Evolutionary conservation across 345 rosid genomes (phyloP).

Genomic region (Geranium rotundifolium): DNA sequence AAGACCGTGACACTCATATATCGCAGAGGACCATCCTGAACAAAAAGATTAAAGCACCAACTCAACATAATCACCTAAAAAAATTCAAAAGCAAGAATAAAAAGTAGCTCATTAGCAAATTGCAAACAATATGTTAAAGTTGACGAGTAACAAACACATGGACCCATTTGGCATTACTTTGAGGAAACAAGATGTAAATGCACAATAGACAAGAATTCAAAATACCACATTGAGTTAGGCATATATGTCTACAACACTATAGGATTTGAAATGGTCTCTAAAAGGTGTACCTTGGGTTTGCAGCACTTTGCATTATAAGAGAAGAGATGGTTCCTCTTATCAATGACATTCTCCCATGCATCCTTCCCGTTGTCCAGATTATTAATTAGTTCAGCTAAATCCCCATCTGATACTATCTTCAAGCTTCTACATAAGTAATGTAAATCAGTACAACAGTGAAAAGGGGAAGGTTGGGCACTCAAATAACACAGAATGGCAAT

Average conservation of each 20-base stretch:
- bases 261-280: too few relatives aligned
- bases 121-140: not conserved
- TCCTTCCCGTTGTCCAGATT: not conserved
- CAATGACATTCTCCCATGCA: not conserved
- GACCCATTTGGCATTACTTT: not conserved
- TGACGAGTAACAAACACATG: too few relatives aligned
- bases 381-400: too few relatives aligned
- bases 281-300: not conserved
- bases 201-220: not conserved
- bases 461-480: not conserved
- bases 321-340: not conserved
- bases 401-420: not conserved
- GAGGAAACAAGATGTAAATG: not conserved
- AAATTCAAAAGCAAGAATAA: not conserved
- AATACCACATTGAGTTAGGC: not conserved
- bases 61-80: not conserved
- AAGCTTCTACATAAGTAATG: not conserved
- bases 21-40: slow-evolving; percentile 71
- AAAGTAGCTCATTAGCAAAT: not conserved
- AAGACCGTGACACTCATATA: slow-evolving; percentile 63
- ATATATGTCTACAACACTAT: not conserved
- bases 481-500: not conserved
- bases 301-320: not conserved
- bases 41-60: slow-evolving; percentile 8
- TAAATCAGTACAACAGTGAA: not conserved